Evolutionary conservation across 495 filamentous ascomycete genomes (phyloP), one percentile per base, ranked within the genome.

Genomic region (Hyaloscypha hepaticicola): DNA sequence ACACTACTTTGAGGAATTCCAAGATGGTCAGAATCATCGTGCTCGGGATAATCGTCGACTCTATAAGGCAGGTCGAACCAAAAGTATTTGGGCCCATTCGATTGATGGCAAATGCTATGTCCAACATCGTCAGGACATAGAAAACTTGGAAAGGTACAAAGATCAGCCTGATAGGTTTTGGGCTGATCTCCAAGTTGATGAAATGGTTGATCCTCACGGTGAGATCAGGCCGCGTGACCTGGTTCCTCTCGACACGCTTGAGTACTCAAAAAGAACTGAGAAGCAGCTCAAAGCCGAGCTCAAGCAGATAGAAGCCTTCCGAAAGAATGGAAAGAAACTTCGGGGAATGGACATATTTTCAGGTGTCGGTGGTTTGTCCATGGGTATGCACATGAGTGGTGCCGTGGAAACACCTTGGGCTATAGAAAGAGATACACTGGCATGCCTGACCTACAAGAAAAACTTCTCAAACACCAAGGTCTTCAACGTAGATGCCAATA

Each of bases 61-160:
- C 4, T 64, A 59, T 34, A 26, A 16, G 16, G 19, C 16, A 22
- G 0, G 21, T 4, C 21, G 5, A 29, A 12, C 5, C 24, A 25
- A n/a, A 31, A 28, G 8, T 24, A 56, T 61, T 50, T 56, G 14
- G 38, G 38, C 12, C 19, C 24, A 53, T 24, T 14, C 21, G 1
- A 14, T 67, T 7, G 60, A 63, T 26, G 65, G 65, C 3, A 63
- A 63, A 33, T 67, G 65, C 51, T 21, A 34, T 24, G 61, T 68
- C 45, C 56, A 29, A 12, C 66, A 60, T 26, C 3, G 25, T 6
- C 31, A 64, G 25, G 27, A 57, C 24, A 33, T 55, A 24, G 26
- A 68, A 12, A 38, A 64, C 21, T 16, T 64, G 9, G 51, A 64
- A 8, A 9, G 5, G 22, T 60, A 38, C 22, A 68, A 64, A 29